Percentiles rank a stretch among this genome's conserved stretches.
These are phyloP conservation scores for Carex myosuroides DNA, from an alignment of 176 grass and related monocot genomes.

Conservation along the genomic window DNA sequence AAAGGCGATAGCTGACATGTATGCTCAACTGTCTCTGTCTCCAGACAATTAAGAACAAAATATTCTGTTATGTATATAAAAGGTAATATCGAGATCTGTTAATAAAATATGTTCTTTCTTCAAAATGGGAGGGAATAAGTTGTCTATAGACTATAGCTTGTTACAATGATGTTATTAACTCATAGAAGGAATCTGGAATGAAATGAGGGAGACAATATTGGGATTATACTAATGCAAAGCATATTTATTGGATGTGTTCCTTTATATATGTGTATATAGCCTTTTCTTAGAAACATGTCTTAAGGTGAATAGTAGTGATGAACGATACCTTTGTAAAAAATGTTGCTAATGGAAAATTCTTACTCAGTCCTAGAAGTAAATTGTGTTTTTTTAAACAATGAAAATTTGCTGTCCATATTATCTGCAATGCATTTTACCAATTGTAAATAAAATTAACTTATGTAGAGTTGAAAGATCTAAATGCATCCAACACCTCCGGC, in stretches of 20 bases:
- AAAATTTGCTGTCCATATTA: not conserved
- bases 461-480: too few relatives aligned
- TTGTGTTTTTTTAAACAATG: not conserved
- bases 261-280: not conserved
- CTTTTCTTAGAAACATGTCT: not conserved
- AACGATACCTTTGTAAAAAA: not conserved
- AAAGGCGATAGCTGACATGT: slow-evolving; percentile 75
- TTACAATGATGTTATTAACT: not conserved
- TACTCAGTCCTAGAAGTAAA: not conserved
- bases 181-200: not conserved
- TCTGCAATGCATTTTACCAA: too few relatives aligned
- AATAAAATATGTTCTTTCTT: not conserved
- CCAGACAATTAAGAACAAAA: not conserved
- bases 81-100: not conserved
- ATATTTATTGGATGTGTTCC: not conserved
- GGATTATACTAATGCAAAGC: not conserved
- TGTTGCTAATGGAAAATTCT: not conserved
- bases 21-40: slow-evolving; percentile 32
- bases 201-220: not conserved
- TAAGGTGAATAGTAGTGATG: not conserved
- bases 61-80: not conserved
- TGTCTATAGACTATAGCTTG: not conserved
- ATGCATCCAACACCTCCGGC: too few relatives aligned
- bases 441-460: too few relatives aligned
- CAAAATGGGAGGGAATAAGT: not conserved